These are phyloP conservation scores for Calonectria pseudoturangicola DNA, from an alignment of 2,329 filamentous ascomycete genomes.

Conservation along the genomic window DNA sequence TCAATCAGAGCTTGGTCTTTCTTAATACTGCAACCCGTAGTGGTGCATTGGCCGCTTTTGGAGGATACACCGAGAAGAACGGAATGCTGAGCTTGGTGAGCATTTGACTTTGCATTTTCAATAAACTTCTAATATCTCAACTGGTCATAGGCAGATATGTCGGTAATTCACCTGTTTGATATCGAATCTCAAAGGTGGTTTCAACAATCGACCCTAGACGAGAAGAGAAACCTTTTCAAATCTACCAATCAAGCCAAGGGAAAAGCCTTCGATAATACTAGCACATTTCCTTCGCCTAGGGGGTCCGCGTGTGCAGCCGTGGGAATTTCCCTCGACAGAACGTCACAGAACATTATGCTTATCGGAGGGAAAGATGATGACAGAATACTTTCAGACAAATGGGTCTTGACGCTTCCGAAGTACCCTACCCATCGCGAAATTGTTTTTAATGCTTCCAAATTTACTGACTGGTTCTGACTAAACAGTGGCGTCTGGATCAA, in stretches of 20 bases:
- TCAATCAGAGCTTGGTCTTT: background rate
- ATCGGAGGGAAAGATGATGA: background rate
- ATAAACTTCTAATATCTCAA: background rate
- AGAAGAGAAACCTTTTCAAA: background rate
- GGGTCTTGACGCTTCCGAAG: background rate
- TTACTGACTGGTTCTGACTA: background rate
- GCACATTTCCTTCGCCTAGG: background rate
- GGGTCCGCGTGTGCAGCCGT: background rate
- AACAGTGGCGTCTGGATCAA: background rate
- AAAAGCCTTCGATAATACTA: background rate
- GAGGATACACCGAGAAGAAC: background rate
- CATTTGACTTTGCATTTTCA: background rate
- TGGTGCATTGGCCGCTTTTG: background rate
- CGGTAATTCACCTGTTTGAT: background rate
- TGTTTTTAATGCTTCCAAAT: background rate
- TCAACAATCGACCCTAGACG: background rate
- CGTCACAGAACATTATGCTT: background rate
- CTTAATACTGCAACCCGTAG: background rate
- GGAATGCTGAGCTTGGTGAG: background rate
- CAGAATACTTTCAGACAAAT: conserved; percentile 1
- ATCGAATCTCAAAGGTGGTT: background rate
- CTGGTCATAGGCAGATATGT: background rate
- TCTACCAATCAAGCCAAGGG: background rate
- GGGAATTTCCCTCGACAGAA: background rate
- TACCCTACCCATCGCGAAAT: background rate